Percentiles rank a stretch among this genome's conserved stretches.
These are phyloP conservation scores for Euphorbia peplus DNA, from an alignment of 345 rosid species.

Conservation along the genomic window DNA sequence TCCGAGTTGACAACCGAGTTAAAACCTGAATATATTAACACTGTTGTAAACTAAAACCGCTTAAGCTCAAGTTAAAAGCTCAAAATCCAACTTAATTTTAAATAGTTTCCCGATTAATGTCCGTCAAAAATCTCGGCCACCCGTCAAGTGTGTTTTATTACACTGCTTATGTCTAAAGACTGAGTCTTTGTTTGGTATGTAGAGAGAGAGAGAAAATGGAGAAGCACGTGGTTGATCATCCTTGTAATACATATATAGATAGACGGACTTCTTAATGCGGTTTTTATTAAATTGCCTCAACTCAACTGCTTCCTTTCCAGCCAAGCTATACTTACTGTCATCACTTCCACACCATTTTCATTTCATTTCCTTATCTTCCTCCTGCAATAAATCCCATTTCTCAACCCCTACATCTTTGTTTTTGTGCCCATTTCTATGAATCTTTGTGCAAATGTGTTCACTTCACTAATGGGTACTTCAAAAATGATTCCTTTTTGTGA, in stretches of 20 bases:
- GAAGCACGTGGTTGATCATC: slow-evolving; percentile 58
- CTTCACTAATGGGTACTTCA: slow-evolving; percentile 17
- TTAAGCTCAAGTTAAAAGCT: no score
- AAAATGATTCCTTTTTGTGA: slow-evolving; percentile 38
- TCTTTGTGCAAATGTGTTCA: slow-evolving; percentile 15
- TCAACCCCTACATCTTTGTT: slow-evolving; percentile 35
- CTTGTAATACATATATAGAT: slow-evolving; percentile 6
- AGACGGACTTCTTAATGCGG: slow-evolving; percentile 5
- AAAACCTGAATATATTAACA: no score
- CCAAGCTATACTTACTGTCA: slow-evolving; percentile 31
- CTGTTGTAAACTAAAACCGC: no score
- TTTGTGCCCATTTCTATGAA: slow-evolving; percentile 6
- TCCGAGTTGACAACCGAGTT: no score
- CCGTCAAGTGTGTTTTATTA: no score
- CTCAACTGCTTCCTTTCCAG: slow-evolving; percentile 58
- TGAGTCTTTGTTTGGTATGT: not conserved
- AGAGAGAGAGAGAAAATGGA: slow-evolving; percentile 22
- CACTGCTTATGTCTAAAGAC: not conserved
- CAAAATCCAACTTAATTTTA: no score
- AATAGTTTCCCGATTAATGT: no score
- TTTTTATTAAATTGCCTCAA: slow-evolving; percentile 37
- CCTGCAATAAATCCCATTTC: slow-evolving; percentile 16
- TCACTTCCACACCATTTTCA: slow-evolving; percentile 21
- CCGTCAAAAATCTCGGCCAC: no score
- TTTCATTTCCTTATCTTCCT: slow-evolving; percentile 28